Conservation (phyloP, 1,284 basidiomycete species). For the Pseudozyma thailandica region DNA sequence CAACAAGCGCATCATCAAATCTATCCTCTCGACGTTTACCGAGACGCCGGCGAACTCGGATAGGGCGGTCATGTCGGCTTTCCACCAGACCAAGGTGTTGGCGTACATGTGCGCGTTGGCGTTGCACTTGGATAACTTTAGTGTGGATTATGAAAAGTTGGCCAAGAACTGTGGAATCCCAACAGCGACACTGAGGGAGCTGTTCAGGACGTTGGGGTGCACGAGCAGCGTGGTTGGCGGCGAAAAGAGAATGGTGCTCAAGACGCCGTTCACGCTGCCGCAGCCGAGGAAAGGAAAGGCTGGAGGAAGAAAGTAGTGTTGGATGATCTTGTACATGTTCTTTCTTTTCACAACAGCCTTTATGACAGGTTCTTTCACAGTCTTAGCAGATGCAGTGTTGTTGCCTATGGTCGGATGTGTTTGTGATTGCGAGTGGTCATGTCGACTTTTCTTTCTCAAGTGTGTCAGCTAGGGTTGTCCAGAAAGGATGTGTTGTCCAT, state of each 20-base stretch:
- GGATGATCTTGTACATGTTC: constrained; percentile 18
- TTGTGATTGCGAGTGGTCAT: not conserved
- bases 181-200: constrained; percentile 40
- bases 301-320: constrained; percentile 29
- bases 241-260: constrained; percentile 53
- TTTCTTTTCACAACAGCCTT: not conserved
- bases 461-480: constrained; percentile 18
- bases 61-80: constrained; percentile 45
- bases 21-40: constrained; percentile 32
- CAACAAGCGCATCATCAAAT: constrained; percentile 39
- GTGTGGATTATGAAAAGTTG: constrained; percentile 49
- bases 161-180: constrained; percentile 39
- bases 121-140: constrained; percentile 63
- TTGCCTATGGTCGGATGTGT: too few relatives aligned
- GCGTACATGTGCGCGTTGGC: constrained; percentile 60
- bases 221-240: constrained; percentile 39
- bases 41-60: constrained; percentile 35
- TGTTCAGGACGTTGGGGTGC: constrained; percentile 54
- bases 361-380: not conserved
- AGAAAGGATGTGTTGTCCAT: constrained; percentile 36
- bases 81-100: constrained; percentile 58
- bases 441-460: constrained; percentile 9
- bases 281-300: constrained; percentile 47
- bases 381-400: too few relatives aligned
- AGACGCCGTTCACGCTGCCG: constrained; percentile 48